These are phyloP conservation scores for Halocafeteria seosinensis DNA, from an alignment of 108 stramenopile genomes.

Conservation along the genomic window DNA sequence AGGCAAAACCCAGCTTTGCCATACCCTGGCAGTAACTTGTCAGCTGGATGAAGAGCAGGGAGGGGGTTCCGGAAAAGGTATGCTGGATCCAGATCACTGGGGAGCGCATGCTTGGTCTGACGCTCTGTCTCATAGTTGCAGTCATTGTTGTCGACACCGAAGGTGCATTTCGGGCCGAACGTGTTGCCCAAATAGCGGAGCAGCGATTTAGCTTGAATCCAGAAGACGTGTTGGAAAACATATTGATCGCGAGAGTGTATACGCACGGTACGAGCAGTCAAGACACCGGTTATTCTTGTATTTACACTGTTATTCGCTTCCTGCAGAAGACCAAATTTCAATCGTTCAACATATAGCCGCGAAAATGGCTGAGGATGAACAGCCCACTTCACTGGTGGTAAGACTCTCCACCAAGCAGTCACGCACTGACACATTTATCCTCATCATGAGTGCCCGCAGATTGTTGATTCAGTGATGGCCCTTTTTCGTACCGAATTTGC, in stretches of 20 bases:
- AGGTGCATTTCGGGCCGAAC: slow-evolving; percentile 52
- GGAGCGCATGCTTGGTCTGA: too few relatives aligned
- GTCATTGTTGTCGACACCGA: slow-evolving; percentile 99
- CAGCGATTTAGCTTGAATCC: slow-evolving; percentile 33
- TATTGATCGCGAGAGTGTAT: slow-evolving; percentile 12
- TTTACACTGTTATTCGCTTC: too few relatives aligned
- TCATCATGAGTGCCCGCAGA: slow-evolving; percentile 28
- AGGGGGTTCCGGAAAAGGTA: slow-evolving; percentile 34
- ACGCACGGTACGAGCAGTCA: too few relatives aligned
- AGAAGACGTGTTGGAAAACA: slow-evolving; percentile 33
- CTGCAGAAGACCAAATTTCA: slow-evolving; percentile 20
- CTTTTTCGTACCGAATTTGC: slow-evolving; percentile 28
- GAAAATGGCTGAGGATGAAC: slow-evolving; percentile 2
- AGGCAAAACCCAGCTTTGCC: slow-evolving; percentile 40
- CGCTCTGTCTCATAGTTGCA: too few relatives aligned
- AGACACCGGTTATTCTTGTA: too few relatives aligned
- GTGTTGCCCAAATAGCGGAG: slow-evolving; percentile 39
- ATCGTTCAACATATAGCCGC: background rate
- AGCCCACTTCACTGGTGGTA: background rate
- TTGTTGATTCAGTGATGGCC: slow-evolving; percentile 39
- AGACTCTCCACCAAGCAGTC: background rate
- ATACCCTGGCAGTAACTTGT: slow-evolving; percentile 34
- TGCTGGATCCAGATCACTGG: too few relatives aligned
- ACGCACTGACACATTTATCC: slow-evolving; percentile 1
- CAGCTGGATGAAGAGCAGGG: slow-evolving; percentile 33